Evolutionary conservation across 768 basidiomycete species (phyloP).

Genomic region (Trametes cinnabarina): DNA sequence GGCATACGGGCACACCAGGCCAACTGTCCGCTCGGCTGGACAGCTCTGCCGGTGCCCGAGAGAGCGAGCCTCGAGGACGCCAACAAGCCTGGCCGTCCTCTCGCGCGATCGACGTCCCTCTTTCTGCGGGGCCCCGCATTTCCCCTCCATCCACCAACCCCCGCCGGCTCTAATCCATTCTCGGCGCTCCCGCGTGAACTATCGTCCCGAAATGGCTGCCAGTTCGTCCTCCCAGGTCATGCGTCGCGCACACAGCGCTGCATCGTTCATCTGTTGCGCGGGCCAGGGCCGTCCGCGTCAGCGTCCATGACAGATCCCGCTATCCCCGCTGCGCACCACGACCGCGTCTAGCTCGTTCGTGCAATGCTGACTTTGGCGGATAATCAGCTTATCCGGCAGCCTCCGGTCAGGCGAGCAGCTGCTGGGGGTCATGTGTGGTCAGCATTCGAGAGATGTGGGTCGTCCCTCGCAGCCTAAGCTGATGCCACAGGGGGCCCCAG

Average conservation of each 20-base stretch:
- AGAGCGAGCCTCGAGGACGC: no score
- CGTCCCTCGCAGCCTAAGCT: neutral
- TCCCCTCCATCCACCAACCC: neutral
- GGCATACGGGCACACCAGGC: neutral
- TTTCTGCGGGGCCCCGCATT: constrained; percentile 7
- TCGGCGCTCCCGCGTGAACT: neutral
- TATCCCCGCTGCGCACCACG: neutral
- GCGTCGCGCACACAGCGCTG: neutral
- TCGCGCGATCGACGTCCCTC: constrained; percentile 1
- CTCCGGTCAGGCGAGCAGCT: constrained; percentile 10
- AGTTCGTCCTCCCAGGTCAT: neutral
- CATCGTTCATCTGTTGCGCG: no score
- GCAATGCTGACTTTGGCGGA: neutral
- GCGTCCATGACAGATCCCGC: neutral
- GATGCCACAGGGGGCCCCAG: constrained; percentile 18
- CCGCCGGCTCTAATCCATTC: neutral
- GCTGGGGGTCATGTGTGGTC: constrained; percentile 7
- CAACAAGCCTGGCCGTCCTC: no score
- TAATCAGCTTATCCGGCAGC: neutral
- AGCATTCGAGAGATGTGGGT: neutral
- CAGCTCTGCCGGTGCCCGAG: neutral
- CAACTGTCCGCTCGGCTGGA: constrained; percentile 3
- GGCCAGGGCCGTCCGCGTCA: neutral
- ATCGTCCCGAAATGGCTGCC: neutral
- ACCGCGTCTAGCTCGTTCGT: neutral